Base-by-base conservation (phyloP, 345 rosid species). In the Jatropha curcas region DNA sequence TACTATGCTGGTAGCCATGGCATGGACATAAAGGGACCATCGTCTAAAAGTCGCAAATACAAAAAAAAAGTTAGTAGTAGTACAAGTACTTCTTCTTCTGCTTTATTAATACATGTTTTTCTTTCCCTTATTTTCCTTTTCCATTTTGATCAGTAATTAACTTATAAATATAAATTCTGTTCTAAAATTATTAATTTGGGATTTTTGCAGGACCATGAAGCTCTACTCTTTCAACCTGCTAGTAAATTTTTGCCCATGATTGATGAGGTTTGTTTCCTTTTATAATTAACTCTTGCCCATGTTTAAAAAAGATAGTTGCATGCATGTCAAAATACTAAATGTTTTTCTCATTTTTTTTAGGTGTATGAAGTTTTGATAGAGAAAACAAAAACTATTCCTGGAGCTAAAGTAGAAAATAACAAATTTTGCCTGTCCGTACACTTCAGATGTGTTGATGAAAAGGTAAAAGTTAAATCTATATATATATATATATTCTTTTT, bases 1-100 rank as follows among this genome's bases (percentile, higher is more conserved):
- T 95, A 95, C 84, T 95, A 95, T 62, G 98, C 99, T 4, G 99
- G 99, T n/a, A 95, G 99, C 82, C 99, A 95, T 80, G 99, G 99
- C 51, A 95, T 95, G 99, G 99, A 95, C 97, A 95, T 95, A 52
- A 89, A 81, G 82, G 98, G 98, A 16, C 99, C 99, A 59, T 78
- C 86, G 10, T 78, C 86, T 13, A 86, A 86, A 79, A 82, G 85
- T 24, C 75, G 85, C 52, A 83, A 74, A 69, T 63, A 78, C 84
- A 87, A 78, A 76, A 87, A 78, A 76, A 84, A 83, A 82, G 97
- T 88, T 30, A 77, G 79, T 67, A 12, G 13, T n/a, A n/a, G n/a
- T n/a, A n/a, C n/a, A 24, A 53, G 35, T 30, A 35, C 31, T 28
- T 7, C 27, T 2, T 22, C 41, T 35, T 52, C 33, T 55, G 2